These are phyloP conservation scores for Colletotrichum zoysiae DNA, from an alignment of 2,329 filamentous ascomycete genomes.

Conservation along the genomic window DNA sequence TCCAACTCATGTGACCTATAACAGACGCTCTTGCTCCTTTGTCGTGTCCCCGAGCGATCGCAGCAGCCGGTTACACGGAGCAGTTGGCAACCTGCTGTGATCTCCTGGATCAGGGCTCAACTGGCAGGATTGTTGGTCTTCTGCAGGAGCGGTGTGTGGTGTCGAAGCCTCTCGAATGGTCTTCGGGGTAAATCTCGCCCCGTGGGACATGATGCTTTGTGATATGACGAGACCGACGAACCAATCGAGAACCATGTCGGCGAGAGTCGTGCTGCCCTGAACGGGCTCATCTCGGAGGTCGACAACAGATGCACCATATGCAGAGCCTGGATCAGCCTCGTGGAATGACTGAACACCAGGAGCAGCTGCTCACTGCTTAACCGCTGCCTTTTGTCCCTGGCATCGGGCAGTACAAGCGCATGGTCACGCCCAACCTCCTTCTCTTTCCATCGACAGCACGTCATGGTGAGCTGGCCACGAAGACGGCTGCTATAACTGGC, in stretches of 20 bases:
- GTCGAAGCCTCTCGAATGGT: background rate
- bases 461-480: background rate
- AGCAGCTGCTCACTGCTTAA: constrained; percentile 12
- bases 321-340: background rate
- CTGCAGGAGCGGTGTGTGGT: background rate
- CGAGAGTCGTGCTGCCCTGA: background rate
- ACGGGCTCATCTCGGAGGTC: constrained; percentile 35
- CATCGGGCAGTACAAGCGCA: too few species aligned
- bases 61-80: constrained; percentile 11
- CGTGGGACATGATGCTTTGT: background rate
- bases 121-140: too few species aligned
- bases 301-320: background rate
- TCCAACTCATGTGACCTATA: background rate
- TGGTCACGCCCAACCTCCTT: background rate
- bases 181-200: too few species aligned
- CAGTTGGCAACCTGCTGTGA: background rate
- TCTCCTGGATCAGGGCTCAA: background rate
- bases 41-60: background rate
- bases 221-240: background rate
- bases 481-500: too few species aligned
- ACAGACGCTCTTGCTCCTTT: background rate
- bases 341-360: background rate
- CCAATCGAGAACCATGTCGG: constrained; percentile 4
- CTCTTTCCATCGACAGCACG: background rate
- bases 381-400: background rate